Conservation (phyloP, 345 rosid species). For the Ricinus communis region DNA sequence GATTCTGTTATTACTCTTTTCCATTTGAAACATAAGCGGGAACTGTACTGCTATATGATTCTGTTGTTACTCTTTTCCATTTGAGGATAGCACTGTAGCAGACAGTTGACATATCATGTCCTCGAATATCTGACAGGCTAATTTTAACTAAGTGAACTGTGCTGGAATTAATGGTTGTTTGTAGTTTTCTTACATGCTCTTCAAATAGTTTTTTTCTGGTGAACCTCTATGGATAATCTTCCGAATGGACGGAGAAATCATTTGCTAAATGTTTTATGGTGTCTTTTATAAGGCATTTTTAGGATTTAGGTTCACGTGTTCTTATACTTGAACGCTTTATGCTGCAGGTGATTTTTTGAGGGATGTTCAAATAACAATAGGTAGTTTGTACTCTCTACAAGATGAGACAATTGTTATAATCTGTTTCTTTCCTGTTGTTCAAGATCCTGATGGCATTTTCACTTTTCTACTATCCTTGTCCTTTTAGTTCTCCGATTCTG, state of each 20-base stretch:
- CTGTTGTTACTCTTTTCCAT: neutral
- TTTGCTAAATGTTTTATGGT: constrained; percentile 11
- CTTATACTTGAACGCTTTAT: constrained; percentile 59
- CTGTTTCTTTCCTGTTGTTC: constrained; percentile 16
- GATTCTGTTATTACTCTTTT: too few species aligned
- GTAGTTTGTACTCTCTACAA: constrained; percentile 55
- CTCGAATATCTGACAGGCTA: neutral
- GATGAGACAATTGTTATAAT: constrained; percentile 24
- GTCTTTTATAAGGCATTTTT: constrained; percentile 15
- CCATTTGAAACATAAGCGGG: too few species aligned
- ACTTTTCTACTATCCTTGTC: constrained; percentile 3
- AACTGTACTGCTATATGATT: neutral
- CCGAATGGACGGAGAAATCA: neutral
- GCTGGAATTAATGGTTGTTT: constrained; percentile 2
- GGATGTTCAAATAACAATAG: constrained; percentile 85
- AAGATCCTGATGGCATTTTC: constrained; percentile 13
- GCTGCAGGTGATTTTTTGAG: constrained; percentile 92
- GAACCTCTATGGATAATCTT: neutral
- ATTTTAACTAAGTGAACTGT: neutral
- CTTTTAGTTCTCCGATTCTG: constrained; percentile 3
- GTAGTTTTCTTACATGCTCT: constrained; percentile 9
- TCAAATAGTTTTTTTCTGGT: constrained; percentile 6
- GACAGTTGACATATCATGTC: neutral
- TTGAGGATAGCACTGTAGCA: neutral
- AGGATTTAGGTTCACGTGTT: constrained; percentile 32